Base-by-base conservation (phyloP, 257 asterid species). In the Fraxinus cuspidata region DNA sequence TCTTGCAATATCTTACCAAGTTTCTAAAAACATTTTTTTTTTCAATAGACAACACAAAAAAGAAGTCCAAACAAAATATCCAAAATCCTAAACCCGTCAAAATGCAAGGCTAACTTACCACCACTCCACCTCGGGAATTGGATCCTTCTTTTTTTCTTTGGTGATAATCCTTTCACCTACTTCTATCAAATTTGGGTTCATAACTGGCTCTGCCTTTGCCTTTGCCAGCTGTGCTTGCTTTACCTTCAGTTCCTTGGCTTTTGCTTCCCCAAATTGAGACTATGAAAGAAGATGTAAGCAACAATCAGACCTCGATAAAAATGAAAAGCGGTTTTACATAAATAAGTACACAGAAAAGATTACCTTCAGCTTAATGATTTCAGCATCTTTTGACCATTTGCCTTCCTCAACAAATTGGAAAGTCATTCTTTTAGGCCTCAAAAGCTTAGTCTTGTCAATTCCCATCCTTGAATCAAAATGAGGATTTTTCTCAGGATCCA, bases 331-430 rank as follows among this genome's bases (percentile, higher is more conserved):
- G 34, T 74, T 60, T 64, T 25, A 68, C 19, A 64, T 19, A 56
- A 38, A 73, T 51, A 49, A 47, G 37, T 60, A 74, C 19, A 28
- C 53, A 65, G 31, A 34, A 21, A 7, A 27, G 51, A 75, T 31
- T 82, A 92, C 99, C 97, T 90, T 96, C 83, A 92, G 49, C 81
- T 89, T 96, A 70, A 90, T 88, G 27, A 84, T 84, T 82, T 96
- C 98, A 13, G 98, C 98, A 2, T 93, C 99, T 84, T 79, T 92
- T 70, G 98, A 84, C 98, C 99, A 96, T 88, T 93, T 96, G 80
- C 97, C 99, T 87, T 93, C 99, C 87, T 96, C 98, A 4, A 96
- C 99, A 89, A 96, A 96, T 87, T 85, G 97, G 86, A 96, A 88
- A 74, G 76, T 77, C 90, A 85, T 85, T 87, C 90, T 92, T 91